Evolutionary conservation across 352 stramenopile genomes (phyloP).

Genomic region (Pythium pyrilobum): DNA sequence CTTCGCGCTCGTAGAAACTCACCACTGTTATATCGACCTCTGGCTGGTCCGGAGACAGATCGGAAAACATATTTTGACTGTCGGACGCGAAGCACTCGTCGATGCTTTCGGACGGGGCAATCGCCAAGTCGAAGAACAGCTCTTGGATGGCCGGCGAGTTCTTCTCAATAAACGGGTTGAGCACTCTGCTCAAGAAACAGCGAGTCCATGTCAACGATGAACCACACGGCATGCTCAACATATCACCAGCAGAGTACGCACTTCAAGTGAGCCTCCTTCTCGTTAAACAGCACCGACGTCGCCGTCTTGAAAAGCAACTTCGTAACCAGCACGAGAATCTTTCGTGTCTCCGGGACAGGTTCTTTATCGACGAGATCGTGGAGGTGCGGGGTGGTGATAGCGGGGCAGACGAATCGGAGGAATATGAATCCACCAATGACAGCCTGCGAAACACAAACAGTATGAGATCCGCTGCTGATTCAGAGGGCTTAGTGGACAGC

Average conservation of each 20-base stretch:
- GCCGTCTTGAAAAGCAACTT: conserved; percentile 89
- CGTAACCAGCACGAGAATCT: conserved; percentile 81
- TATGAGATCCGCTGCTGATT: neutral
- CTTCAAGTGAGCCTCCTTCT: conserved; percentile 78
- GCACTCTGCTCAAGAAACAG: conserved; percentile 31
- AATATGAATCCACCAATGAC: conserved; percentile 87
- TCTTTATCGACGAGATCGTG: conserved; percentile 78
- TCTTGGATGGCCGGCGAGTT: conserved; percentile 74
- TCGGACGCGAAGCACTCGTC: conserved; percentile 73
- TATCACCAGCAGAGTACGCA: conserved; percentile 22
- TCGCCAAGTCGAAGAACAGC: conserved; percentile 71
- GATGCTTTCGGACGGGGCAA: conserved; percentile 54
- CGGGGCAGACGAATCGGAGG: conserved; percentile 84
- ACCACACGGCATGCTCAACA: too few relatives aligned
- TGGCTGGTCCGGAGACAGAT: conserved; percentile 49
- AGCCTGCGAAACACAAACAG: conserved; percentile 28
- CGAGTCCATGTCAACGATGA: neutral
- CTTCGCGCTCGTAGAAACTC: neutral
- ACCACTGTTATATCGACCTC: conserved; percentile 53
- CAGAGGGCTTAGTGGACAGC: neutral
- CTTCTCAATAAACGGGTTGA: conserved; percentile 85
- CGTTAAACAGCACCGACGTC: conserved; percentile 81
- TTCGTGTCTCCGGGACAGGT: conserved; percentile 58
- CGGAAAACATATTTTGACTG: conserved; percentile 66
- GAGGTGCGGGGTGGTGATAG: conserved; percentile 82